These are phyloP conservation scores for Lodderomyces jiufengensis DNA, from an alignment of 1,139 yeast species.

Conservation along the genomic window DNA sequence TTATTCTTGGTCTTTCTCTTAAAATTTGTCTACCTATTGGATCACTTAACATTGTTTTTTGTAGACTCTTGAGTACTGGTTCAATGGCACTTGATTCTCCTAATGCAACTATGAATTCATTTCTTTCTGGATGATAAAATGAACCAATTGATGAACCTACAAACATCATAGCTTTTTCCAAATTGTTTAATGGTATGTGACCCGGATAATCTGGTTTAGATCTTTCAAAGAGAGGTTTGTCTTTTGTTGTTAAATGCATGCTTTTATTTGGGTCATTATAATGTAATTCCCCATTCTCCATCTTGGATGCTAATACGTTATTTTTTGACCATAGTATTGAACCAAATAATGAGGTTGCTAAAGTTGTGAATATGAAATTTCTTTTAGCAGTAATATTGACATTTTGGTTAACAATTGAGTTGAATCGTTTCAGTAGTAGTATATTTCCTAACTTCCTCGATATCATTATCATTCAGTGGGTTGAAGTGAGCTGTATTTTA, in stretches of 20 bases:
- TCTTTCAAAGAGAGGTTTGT: constrained; percentile 32
- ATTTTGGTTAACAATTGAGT: too few relatives aligned
- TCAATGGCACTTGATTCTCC: constrained; percentile 91
- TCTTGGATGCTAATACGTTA: constrained; percentile 52
- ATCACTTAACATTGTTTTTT: constrained; percentile 72
- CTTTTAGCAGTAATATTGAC: too few relatives aligned
- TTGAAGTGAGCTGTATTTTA: too few relatives aligned
- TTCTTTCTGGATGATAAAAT: constrained; percentile 74
- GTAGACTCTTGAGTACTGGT: constrained; percentile 57
- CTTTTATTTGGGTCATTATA: constrained; percentile 32
- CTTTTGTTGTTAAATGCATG: constrained; percentile 11
- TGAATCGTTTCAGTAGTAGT: too few relatives aligned
- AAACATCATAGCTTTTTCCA: constrained; percentile 65
- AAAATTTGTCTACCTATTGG: constrained; percentile 74
- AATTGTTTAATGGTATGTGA: constrained; percentile 68
- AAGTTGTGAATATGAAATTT: constrained; percentile 7
- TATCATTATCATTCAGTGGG: too few relatives aligned
- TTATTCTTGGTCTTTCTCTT: constrained; percentile 78
- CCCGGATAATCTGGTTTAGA: constrained; percentile 62
- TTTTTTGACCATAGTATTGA: constrained; percentile 43
- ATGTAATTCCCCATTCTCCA: constrained; percentile 55
- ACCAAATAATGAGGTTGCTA: constrained; percentile 20
- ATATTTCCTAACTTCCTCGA: too few relatives aligned
- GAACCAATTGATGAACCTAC: constrained; percentile 82
- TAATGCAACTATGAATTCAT: constrained; percentile 82